These are phyloP conservation scores for Echites panduratus DNA, from an alignment of 257 asterid species.

Conservation along the genomic window DNA sequence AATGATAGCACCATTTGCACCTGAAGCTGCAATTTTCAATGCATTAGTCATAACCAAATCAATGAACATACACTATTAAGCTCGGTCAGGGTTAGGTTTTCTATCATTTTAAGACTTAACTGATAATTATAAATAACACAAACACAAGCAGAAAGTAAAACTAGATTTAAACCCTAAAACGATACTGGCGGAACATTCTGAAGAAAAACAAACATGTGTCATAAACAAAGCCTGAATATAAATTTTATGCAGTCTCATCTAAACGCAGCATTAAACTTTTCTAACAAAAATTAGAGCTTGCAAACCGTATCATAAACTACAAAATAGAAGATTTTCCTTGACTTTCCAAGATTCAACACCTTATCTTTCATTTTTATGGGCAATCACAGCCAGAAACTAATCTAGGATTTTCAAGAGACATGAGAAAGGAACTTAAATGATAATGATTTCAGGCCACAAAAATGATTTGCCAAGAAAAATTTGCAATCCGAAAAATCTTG, in stretches of 20 bases:
- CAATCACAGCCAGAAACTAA: neutral
- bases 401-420: neutral
- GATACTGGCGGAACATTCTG: neutral
- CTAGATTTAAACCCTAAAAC: neutral
- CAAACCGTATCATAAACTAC: neutral
- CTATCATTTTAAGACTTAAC: neutral
- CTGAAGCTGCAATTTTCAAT: slow-evolving; percentile 51
- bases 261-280: neutral
- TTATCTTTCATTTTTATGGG: neutral
- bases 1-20: slow-evolving; percentile 96
- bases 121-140: neutral
- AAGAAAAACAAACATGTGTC: neutral
- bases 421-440: neutral
- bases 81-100: slow-evolving; percentile 1
- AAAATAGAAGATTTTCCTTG: slow-evolving; percentile 1
- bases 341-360: neutral
- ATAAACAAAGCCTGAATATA: neutral
- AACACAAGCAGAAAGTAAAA: neutral
- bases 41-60: slow-evolving; percentile 5
- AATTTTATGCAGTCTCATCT: neutral
- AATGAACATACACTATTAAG: neutral
- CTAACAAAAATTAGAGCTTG: neutral
- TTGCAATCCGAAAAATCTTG: neutral
- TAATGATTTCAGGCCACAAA: slow-evolving; percentile 1
- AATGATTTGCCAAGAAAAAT: neutral